Conservation (phyloP, 176 grass and related monocot species). For the Alloteropsis semialata region DNA sequence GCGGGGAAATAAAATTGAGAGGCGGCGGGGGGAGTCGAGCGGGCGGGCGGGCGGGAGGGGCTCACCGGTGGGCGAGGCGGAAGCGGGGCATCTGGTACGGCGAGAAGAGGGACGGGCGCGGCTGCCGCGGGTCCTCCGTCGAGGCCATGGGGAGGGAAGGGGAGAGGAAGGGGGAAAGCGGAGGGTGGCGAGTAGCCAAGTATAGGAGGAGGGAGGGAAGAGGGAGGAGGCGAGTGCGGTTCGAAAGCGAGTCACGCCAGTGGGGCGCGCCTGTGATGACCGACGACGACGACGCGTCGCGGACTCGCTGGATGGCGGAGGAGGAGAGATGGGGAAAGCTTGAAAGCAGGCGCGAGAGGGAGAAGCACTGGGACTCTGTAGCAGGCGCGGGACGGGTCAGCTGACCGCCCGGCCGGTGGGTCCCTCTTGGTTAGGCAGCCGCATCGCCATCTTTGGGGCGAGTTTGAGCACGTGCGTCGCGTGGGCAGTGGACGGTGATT, state of each 20-base stretch:
- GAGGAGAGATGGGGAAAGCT: too few relatives aligned
- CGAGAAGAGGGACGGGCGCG: constrained; percentile 70
- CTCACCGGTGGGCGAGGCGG: constrained; percentile 82
- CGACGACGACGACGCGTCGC: not conserved
- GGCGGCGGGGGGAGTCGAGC: not conserved
- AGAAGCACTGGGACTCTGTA: too few relatives aligned
- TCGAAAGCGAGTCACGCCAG: constrained; percentile 8
- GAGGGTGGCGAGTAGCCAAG: constrained; percentile 14
- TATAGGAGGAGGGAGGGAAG: not conserved
- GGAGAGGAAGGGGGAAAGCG: not conserved
- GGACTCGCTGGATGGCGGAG: too few relatives aligned
- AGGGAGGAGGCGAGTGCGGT: not conserved
- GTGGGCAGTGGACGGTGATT: too few relatives aligned
- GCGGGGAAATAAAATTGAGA: not conserved
- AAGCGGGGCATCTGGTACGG: constrained; percentile 76
- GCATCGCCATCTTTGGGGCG: too few relatives aligned
- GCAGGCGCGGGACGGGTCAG: too few relatives aligned
- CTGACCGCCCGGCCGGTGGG: too few relatives aligned
- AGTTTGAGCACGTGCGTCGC: too few relatives aligned
- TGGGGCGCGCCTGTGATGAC: not conserved
- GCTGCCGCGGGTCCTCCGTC: not conserved
- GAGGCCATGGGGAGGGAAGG: not conserved
- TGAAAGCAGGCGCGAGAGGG: too few relatives aligned
- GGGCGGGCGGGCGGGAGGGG: not conserved
- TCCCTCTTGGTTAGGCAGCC: too few relatives aligned